Evolutionary conservation across 2,329 filamentous ascomycete genomes (phyloP).

Genomic region (Sclerotinia trifoliorum): DNA sequence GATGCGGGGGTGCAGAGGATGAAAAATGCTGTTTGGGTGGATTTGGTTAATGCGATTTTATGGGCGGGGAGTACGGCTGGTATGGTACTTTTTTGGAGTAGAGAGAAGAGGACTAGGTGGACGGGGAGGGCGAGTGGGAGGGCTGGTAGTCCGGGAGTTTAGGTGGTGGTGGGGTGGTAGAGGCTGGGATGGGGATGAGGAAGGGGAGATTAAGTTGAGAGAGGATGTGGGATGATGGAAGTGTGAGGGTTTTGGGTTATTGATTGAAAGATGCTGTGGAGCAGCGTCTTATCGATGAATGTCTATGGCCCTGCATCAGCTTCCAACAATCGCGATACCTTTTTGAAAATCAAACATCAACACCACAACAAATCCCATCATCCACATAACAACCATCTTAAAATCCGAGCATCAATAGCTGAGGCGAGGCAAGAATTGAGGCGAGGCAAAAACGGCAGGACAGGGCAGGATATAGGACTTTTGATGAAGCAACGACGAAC

Average conservation of each 20-base stretch:
- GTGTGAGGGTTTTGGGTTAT: too few relatives aligned
- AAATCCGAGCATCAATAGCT: not conserved
- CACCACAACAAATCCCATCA: not conserved
- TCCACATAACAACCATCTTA: not conserved
- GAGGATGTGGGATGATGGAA: too few relatives aligned
- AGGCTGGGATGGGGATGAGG: not conserved
- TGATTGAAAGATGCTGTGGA: too few relatives aligned
- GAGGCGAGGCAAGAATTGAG: not conserved
- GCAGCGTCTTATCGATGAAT: not conserved
- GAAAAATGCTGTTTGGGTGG: conserved; percentile 85
- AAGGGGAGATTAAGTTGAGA: not conserved
- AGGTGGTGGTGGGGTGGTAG: not conserved
- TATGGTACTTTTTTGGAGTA: conserved; percentile 58
- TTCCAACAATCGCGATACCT: too few relatives aligned
- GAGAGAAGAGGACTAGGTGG: conserved; percentile 53
- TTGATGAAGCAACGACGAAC: not conserved
- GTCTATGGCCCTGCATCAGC: not conserved
- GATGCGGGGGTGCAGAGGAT: conserved; percentile 67
- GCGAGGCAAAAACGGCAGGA: not conserved
- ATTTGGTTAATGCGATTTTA: conserved; percentile 69
- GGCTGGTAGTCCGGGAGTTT: conserved; percentile 20
- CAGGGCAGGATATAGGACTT: not conserved
- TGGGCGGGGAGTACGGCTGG: conserved; percentile 67
- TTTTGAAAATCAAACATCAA: too few relatives aligned
- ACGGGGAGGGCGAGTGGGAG: conserved; percentile 36